These are phyloP conservation scores for Lipomyces orientalis DNA, from an alignment of 805 yeast genomes.

Conservation along the genomic window DNA sequence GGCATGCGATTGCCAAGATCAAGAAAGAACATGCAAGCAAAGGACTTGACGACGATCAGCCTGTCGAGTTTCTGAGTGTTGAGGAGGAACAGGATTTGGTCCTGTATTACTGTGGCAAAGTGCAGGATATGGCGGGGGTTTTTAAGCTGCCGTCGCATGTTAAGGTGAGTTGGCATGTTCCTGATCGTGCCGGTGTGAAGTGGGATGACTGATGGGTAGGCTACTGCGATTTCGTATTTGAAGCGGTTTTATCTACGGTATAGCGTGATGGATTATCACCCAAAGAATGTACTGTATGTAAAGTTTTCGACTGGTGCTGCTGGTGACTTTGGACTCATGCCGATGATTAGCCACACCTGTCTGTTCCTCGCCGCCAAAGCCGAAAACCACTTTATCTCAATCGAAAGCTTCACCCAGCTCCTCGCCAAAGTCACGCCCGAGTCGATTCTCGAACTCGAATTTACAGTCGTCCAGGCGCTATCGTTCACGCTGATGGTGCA, in stretches of 20 bases:
- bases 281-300: constrained; percentile 68
- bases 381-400: constrained; percentile 87
- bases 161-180: constrained; percentile 46
- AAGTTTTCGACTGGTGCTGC: constrained; percentile 39
- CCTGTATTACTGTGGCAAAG: constrained; percentile 72
- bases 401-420: constrained; percentile 75
- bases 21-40: constrained; percentile 28
- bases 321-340: background rate
- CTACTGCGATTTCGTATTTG: constrained; percentile 85
- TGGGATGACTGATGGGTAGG: constrained; percentile 38
- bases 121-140: constrained; percentile 69
- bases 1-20: constrained; percentile 56
- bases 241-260: constrained; percentile 78
- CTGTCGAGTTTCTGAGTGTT: constrained; percentile 55
- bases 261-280: constrained; percentile 87
- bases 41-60: constrained; percentile 44
- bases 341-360: constrained; percentile 58
- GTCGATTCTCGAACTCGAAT: constrained; percentile 79
- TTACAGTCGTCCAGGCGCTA: constrained; percentile 71
- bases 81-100: constrained; percentile 77
- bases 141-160: constrained; percentile 89
- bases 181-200: background rate
- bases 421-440: constrained; percentile 70
- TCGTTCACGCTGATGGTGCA: constrained; percentile 83
- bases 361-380: constrained; percentile 90